A percentile compares a stretch with the other conserved stretches of the same genome.
Conservation (phyloP, 2,329 filamentous ascomycete species). For the Hypomyces perniciosus region DNA sequence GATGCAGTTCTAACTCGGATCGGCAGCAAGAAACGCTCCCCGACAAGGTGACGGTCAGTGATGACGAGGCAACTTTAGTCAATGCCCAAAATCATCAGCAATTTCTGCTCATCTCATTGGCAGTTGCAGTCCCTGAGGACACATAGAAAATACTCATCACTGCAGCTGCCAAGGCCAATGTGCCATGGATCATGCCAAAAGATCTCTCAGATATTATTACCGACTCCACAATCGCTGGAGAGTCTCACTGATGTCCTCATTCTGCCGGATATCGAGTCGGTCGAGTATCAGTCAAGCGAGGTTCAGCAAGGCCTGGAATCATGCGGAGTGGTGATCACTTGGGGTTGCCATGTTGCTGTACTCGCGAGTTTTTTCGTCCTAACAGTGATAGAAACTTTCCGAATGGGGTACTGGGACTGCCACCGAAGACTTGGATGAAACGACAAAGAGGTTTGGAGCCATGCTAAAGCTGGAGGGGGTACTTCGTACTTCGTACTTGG, state of each 20-base stretch:
- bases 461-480: slow-evolving; percentile 33
- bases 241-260: slow-evolving; percentile 21
- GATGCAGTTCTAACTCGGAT: slow-evolving; percentile 48
- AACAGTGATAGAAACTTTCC: slow-evolving; percentile 35
- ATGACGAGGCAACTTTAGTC: slow-evolving; percentile 36
- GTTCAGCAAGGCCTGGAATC: slow-evolving; percentile 40
- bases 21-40: slow-evolving; percentile 38
- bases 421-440: slow-evolving; percentile 52
- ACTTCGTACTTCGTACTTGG: neutral
- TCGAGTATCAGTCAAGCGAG: slow-evolving; percentile 40
- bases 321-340: slow-evolving; percentile 34
- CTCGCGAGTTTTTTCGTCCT: slow-evolving; percentile 45
- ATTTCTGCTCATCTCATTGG: slow-evolving; percentile 46
- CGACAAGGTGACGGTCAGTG: slow-evolving; percentile 35
- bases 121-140: slow-evolving; percentile 33
- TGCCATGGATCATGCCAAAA: slow-evolving; percentile 49
- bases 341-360: slow-evolving; percentile 50
- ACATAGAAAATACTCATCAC: slow-evolving; percentile 39
- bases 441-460: slow-evolving; percentile 37
- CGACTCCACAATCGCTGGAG: slow-evolving; percentile 25
- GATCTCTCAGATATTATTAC: slow-evolving; percentile 29
- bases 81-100: slow-evolving; percentile 47
- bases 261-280: slow-evolving; percentile 27
- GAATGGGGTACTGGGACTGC: slow-evolving; percentile 52
- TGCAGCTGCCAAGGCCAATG: slow-evolving; percentile 45